Conservation (phyloP, 208 protist genomes). For the Giardia duodenalis region DNA sequence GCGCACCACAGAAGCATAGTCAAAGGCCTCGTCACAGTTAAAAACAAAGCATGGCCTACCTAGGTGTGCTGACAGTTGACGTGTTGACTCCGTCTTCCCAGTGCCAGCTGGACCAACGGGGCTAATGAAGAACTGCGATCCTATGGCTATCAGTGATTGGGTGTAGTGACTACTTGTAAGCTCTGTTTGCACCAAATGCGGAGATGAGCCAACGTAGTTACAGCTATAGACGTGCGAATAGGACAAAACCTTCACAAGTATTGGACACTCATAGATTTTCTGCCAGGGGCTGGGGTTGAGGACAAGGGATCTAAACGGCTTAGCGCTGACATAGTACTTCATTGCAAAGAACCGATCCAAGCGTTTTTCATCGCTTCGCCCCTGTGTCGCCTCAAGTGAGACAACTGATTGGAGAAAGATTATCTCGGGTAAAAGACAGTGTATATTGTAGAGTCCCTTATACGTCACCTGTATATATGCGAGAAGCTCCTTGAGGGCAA, state of each 20-base stretch:
- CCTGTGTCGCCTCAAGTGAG: background rate
- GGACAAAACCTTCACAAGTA: background rate
- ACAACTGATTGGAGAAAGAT: background rate
- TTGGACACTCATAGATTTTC: background rate
- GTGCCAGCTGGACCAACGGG: constrained; percentile 91
- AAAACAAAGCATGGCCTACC: constrained; percentile 91
- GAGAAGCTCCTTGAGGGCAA: background rate
- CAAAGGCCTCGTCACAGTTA: constrained; percentile 95
- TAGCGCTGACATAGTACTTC: background rate
- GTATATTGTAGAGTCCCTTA: background rate
- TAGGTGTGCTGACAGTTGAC: constrained; percentile 77
- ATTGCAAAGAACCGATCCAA: too few relatives aligned
- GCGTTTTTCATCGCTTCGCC: too few relatives aligned
- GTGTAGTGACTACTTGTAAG: background rate
- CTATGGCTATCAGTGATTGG: background rate
- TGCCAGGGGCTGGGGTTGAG: background rate
- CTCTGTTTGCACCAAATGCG: background rate
- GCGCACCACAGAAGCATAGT: constrained; percentile 90
- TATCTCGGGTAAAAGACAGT: background rate
- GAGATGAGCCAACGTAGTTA: background rate
- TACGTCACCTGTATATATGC: background rate
- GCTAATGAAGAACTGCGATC: background rate
- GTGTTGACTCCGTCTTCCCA: constrained; percentile 91
- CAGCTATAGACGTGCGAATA: background rate
- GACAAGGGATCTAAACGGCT: background rate